Percentiles rank a stretch among this genome's conserved stretches.
Evolutionary conservation across 2,329 filamentous ascomycete genomes (phyloP).

Genomic region (Fusarium bulbicola): DNA sequence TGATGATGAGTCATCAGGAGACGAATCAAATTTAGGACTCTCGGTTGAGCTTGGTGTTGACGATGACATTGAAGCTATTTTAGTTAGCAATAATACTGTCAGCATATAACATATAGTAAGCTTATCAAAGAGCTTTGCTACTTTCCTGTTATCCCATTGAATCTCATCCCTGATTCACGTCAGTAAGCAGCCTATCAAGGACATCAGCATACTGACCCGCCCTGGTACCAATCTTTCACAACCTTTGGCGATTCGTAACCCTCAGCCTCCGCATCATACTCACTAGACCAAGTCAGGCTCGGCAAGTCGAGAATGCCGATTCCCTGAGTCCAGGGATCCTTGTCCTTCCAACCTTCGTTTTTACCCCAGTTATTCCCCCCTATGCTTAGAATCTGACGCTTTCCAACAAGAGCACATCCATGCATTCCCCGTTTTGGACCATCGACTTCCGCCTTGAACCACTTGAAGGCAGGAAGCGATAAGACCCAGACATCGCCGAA

Average conservation of each 20-base stretch:
- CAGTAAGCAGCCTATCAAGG: neutral
- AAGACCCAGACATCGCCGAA: neutral
- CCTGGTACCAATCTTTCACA: neutral
- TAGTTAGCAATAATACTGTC: neutral
- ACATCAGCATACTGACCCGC: neutral
- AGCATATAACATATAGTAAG: accelerated
- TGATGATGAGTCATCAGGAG: accelerated
- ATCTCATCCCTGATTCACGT: neutral
- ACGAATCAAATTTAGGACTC: accelerated
- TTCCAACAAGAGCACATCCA: neutral
- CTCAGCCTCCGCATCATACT: neutral
- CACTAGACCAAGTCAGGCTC: neutral
- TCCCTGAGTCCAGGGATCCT: neutral
- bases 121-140: neutral
- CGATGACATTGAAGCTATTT: neutral
- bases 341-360: neutral
- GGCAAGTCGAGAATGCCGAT: neutral
- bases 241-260: neutral
- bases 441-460: neutral
- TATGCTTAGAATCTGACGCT: neutral
- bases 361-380: neutral
- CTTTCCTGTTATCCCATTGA: neutral
- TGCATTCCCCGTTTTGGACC: neutral
- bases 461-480: neutral
- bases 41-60: neutral